Evolutionary conservation across 106 monocot genomes (phyloP).

Genomic region (Chionographis japonica): DNA sequence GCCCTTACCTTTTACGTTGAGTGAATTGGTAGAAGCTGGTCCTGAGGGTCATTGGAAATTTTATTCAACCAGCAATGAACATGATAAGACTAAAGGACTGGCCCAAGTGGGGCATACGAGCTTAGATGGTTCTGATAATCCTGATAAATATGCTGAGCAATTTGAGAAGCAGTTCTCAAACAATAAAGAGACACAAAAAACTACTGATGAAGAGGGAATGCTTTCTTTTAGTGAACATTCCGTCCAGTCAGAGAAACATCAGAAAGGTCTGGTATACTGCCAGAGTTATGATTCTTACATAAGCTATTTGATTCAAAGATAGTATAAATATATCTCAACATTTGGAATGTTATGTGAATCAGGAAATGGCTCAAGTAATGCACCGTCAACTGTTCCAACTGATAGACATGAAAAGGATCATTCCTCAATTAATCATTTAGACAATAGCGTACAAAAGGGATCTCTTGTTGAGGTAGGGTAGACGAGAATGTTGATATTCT

Average conservation of each 20-base stretch:
- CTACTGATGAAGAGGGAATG: conserved; percentile 14
- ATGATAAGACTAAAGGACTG: conserved; percentile 8
- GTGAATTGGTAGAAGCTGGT: conserved; percentile 70
- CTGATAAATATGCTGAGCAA: too few species aligned
- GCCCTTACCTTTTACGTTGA: conserved; percentile 70
- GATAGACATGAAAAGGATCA: conserved; percentile 17
- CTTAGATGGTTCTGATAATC: conserved; percentile 7
- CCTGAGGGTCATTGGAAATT: conserved; percentile 66
- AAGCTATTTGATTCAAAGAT: neutral
- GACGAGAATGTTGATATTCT: too few species aligned
- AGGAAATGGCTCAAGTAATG: conserved; percentile 15
- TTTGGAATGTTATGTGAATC: neutral
- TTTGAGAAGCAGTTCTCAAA: conserved; percentile 9
- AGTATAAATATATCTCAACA: neutral
- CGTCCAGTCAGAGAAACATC: conserved; percentile 12
- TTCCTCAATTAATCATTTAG: conserved; percentile 8
- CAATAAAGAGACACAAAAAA: conserved; percentile 10
- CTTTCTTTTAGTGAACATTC: conserved; percentile 11
- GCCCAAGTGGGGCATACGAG: conserved; percentile 4
- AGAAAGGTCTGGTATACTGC: conserved; percentile 20
- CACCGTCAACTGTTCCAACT: conserved; percentile 8
- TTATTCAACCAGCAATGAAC: conserved; percentile 7
- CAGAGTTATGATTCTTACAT: neutral
- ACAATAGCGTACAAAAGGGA: conserved; percentile 48
- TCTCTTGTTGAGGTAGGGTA: conserved; percentile 66